Percentiles rank a stretch among this genome's conserved stretches.
Evolutionary conservation across 768 basidiomycete genomes (phyloP).

Genomic region (Kwoniella heveanensis): DNA sequence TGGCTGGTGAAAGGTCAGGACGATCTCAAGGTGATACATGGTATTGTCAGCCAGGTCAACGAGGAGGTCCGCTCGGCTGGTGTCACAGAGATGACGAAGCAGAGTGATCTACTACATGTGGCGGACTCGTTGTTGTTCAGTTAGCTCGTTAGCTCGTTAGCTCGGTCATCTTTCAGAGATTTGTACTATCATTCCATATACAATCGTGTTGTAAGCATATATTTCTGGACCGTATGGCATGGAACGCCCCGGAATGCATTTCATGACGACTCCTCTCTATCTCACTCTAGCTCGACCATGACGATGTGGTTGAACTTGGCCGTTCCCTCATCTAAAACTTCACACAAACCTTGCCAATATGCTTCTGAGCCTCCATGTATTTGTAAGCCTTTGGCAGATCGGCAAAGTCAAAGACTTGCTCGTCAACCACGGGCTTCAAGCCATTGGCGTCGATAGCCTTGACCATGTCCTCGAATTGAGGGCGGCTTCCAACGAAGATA

Average conservation of each 20-base stretch:
- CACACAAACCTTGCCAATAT: slow-evolving; percentile 67
- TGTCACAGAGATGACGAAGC: not conserved
- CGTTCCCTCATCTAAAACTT: slow-evolving; percentile 2
- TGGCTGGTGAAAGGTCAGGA: slow-evolving; percentile 49
- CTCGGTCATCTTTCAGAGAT: not conserved
- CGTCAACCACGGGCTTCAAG: slow-evolving; percentile 54
- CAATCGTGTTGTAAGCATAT: slow-evolving; percentile 1
- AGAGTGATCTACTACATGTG: not conserved
- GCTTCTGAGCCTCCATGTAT: slow-evolving; percentile 62
- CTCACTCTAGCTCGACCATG: not conserved
- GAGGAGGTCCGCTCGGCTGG: not conserved
- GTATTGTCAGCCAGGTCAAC: slow-evolving; percentile 24
- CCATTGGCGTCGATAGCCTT: slow-evolving; percentile 15
- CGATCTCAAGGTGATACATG: slow-evolving; percentile 21
- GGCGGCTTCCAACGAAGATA: slow-evolving; percentile 19
- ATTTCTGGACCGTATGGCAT: not conserved
- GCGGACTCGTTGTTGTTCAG: not conserved
- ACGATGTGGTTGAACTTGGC: too few relatives aligned
- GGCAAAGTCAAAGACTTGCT: slow-evolving; percentile 64
- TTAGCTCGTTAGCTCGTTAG: not conserved
- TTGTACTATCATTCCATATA: not conserved
- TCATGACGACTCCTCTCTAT: too few relatives aligned
- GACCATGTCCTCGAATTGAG: slow-evolving; percentile 23
- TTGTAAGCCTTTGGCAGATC: slow-evolving; percentile 61
- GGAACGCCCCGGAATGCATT: too few relatives aligned